phyloP scores from a whole-genome alignment of 2,329 filamentous ascomycete species.

The Colletotrichum euphorbiae region DNA sequence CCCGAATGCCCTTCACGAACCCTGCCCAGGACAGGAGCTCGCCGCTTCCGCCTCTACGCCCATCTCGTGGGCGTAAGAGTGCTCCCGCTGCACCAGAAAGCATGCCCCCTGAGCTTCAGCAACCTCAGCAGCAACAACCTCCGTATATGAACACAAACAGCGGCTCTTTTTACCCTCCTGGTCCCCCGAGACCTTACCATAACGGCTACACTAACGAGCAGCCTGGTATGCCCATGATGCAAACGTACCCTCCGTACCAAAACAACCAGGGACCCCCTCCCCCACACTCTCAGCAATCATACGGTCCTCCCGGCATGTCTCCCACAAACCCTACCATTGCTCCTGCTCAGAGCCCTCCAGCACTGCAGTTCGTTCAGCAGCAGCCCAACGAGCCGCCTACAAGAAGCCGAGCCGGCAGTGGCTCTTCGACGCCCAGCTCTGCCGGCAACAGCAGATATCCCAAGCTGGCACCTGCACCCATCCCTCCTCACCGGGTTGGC shows the following conservation, averaged over 20 bases:
- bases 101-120: slow-evolving; percentile 26
- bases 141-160: slow-evolving; percentile 35
- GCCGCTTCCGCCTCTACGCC: slow-evolving; percentile 38
- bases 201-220: slow-evolving; percentile 36
- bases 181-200: slow-evolving; percentile 36
- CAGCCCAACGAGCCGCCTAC: slow-evolving; percentile 24
- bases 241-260: slow-evolving; percentile 25
- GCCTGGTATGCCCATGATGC: slow-evolving; percentile 33
- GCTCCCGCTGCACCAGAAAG: slow-evolving; percentile 22
- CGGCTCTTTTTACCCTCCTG: slow-evolving; percentile 36
- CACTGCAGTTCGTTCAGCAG: slow-evolving; percentile 38
- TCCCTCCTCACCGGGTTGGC: slow-evolving; percentile 62
- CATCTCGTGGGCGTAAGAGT: slow-evolving; percentile 35
- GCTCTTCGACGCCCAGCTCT: slow-evolving; percentile 39
- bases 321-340: slow-evolving; percentile 38
- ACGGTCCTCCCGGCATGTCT: slow-evolving; percentile 34
- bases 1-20: slow-evolving; percentile 41
- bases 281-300: slow-evolving; percentile 21
- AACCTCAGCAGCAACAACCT: slow-evolving; percentile 29
- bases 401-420: slow-evolving; percentile 40
- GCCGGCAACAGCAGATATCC: slow-evolving; percentile 53
- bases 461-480: slow-evolving; percentile 69
- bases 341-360: slow-evolving; percentile 36
- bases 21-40: slow-evolving; percentile 37
- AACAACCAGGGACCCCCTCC: slow-evolving; percentile 19